Evolutionary conservation across 1,284 basidiomycete genomes (phyloP).

Genomic region (Ceratobasidium sp.): DNA sequence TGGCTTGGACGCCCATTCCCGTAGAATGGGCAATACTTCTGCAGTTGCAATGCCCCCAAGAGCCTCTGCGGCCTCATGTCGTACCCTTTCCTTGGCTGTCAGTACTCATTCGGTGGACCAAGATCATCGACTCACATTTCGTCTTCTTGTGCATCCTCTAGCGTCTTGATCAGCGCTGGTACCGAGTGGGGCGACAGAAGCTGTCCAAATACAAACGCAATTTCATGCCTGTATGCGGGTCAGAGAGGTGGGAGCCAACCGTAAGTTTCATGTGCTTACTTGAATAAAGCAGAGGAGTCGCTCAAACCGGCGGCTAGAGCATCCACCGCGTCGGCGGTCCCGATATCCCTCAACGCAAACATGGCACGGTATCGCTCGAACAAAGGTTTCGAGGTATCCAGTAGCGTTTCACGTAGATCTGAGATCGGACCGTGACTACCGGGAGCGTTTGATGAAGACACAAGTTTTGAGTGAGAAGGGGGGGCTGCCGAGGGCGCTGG

Average conservation of each 20-base stretch:
- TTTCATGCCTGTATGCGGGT: conserved; percentile 76
- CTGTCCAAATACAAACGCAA: conserved; percentile 98
- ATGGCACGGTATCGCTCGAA: conserved; percentile 98
- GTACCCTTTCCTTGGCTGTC: conserved; percentile 62
- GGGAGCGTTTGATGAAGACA: conserved; percentile 48
- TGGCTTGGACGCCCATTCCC: conserved; percentile 80
- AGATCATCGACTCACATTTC: conserved; percentile 64
- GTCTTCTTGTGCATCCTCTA: conserved; percentile 77
- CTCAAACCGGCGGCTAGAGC: conserved; percentile 90
- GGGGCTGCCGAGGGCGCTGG: conserved; percentile 78
- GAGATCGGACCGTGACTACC: conserved; percentile 60
- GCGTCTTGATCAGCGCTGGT: conserved; percentile 80
- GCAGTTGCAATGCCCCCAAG: conserved; percentile 95
- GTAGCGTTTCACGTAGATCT: conserved; percentile 67
- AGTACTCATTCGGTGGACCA: background rate
- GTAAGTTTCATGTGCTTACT: conserved; percentile 58
- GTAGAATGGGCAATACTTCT: conserved; percentile 82
- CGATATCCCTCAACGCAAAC: conserved; percentile 95
- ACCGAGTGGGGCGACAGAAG: conserved; percentile 89
- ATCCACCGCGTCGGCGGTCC: conserved; percentile 77
- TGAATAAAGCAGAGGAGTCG: conserved; percentile 90
- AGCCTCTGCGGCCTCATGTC: conserved; percentile 98
- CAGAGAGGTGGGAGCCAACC: background rate
- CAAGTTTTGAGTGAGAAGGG: conserved; percentile 45
- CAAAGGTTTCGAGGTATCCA: conserved; percentile 75